Base-by-base conservation (phyloP, 805 yeast species). In the Zygosaccharomyces lentus region DNA sequence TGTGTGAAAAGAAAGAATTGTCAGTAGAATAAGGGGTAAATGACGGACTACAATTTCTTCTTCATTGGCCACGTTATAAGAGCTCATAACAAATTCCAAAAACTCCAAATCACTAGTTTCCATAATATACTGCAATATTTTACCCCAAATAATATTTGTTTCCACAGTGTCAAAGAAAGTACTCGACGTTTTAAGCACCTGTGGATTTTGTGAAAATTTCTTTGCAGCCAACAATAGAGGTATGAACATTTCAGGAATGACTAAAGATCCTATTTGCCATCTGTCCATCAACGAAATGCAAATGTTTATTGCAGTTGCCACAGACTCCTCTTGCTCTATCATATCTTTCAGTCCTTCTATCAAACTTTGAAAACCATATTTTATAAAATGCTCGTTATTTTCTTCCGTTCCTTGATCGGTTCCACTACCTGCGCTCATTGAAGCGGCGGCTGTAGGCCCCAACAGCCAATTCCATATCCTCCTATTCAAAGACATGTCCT, bases 401-500 rank as follows among this genome's bases (percentile, higher is more conserved):
- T 41, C 51, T 6, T 40, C 48, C 29, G 21, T 35, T 13, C 30
- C 42, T 17, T 27, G 38, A n/a, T 21, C 38, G 19, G 44, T 21
- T 51, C 57, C 8, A 34, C 36, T 36, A 19, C 37, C 40, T 25
- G 26, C 36, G 10, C 19, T 44, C 10, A 37, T 26, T 19, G 35
- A 43, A 21, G 49, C 43, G 9, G 49, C 46, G 2, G 44, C 46
- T 3, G 56, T 24, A 1, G 96, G 93, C 0, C 98, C 97, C 24
- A 91, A 65, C 6, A 93, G 68, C 95, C 96, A 93, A 48, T 76
- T 82, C 96, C 98, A 90, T 16, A 93, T 72, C 56, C 99, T 76
- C 65, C 99, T 75, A 64, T 93, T 93, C 48, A 93, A 73, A 7
- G 97, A 88, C 96, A 93, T 88, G 64, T 93, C 99, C 55, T 82